Evolutionary conservation across 1,284 basidiomycete genomes (phyloP).

Genomic region (Leccinum pachyderme): DNA sequence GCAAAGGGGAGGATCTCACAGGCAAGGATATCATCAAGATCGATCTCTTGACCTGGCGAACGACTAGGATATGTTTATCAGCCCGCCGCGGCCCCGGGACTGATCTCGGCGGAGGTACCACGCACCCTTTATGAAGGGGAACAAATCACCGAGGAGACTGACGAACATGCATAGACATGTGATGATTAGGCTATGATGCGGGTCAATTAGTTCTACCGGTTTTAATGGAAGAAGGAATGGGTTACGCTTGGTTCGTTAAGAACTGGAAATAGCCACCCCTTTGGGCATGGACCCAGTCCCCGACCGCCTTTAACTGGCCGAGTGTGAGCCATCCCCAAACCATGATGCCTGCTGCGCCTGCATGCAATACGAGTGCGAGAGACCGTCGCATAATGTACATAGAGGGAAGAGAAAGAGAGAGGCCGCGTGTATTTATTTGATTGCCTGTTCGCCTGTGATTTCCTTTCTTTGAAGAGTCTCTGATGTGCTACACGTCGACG

Average conservation of each 20-base stretch:
- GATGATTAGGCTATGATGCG: conserved; percentile 16
- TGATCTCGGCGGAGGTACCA: background rate
- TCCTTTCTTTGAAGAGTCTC: background rate
- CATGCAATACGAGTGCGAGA: conserved; percentile 37
- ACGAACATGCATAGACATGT: conserved; percentile 31
- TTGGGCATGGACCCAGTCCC: conserved; percentile 40
- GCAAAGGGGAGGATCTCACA: conserved; percentile 10
- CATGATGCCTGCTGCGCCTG: conserved; percentile 43
- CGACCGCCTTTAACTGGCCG: background rate
- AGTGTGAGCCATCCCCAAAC: conserved; percentile 42
- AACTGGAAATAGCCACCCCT: conserved; percentile 70
- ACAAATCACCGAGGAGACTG: conserved; percentile 26
- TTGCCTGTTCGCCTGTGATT: background rate
- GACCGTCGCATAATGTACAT: conserved; percentile 14
- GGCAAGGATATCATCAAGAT: conserved; percentile 32
- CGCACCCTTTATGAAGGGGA: conserved; percentile 24
- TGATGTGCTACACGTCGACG: background rate
- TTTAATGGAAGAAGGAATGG: background rate
- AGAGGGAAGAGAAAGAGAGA: background rate
- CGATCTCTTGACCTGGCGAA: conserved; percentile 17
- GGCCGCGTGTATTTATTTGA: background rate
- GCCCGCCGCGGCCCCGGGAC: background rate
- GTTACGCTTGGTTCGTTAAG: conserved; percentile 75
- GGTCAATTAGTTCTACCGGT: background rate
- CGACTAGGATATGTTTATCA: conserved; percentile 11